Conservation (phyloP, 2,329 filamentous ascomycete species). For the Exserohilum rostratum region DNA sequence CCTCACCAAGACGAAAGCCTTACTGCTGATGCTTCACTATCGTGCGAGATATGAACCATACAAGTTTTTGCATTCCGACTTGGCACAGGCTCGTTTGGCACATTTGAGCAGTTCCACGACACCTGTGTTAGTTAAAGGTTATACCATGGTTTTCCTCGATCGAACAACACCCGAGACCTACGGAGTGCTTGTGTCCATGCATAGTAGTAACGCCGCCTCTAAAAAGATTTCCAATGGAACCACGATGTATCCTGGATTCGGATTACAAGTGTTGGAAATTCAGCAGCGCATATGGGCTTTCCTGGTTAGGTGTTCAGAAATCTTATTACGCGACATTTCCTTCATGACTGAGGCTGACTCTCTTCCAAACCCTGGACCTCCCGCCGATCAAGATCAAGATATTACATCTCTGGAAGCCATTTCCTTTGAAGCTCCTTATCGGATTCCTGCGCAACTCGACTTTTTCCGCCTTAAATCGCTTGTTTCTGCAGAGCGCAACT, state of each 20-base stretch:
- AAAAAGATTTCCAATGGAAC: slow-evolving; percentile 44
- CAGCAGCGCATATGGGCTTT: slow-evolving; percentile 58
- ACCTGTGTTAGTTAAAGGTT: slow-evolving; percentile 21
- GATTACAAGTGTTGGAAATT: slow-evolving; percentile 58
- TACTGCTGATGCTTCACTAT: slow-evolving; percentile 60
- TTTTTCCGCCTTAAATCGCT: slow-evolving; percentile 50
- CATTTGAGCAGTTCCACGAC: not conserved
- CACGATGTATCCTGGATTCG: slow-evolving; percentile 55
- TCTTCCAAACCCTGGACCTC: slow-evolving; percentile 11
- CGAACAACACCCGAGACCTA: slow-evolving; percentile 40
- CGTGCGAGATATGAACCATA: slow-evolving; percentile 57
- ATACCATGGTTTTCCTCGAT: slow-evolving; percentile 47
- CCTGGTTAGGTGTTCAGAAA: slow-evolving; percentile 54
- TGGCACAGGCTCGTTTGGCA: slow-evolving; percentile 15
- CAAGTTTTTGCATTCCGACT: slow-evolving; percentile 57
- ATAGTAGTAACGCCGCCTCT: slow-evolving; percentile 48
- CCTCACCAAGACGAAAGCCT: slow-evolving; percentile 45
- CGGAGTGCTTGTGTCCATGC: slow-evolving; percentile 46
- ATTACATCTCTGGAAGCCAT: slow-evolving; percentile 37
- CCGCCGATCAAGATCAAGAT: slow-evolving; percentile 1
- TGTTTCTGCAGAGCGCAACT: slow-evolving; percentile 3
- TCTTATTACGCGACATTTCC: slow-evolving; percentile 56
- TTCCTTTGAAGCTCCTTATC: slow-evolving; percentile 60
- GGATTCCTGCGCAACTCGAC: slow-evolving; percentile 56
- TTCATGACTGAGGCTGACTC: not conserved